phyloP scores from a whole-genome alignment of 176 grass and related monocot genomes.

The Bothriochloa decipiens region DNA sequence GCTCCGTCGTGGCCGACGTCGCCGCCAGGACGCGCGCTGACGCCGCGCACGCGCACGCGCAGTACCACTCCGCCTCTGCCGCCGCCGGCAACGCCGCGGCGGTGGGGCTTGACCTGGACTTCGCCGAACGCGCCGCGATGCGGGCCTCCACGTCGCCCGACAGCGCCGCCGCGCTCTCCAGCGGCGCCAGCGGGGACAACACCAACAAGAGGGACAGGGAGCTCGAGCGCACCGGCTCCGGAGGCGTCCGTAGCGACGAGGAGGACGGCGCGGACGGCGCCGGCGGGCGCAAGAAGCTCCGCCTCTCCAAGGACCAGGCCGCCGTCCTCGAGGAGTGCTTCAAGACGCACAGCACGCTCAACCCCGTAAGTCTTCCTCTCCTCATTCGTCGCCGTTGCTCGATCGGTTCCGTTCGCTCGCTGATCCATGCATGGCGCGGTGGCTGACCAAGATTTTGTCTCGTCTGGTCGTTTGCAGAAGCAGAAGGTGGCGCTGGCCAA shows the following conservation, averaged over 20 bases:
- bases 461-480: constrained; percentile 30
- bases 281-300: constrained; percentile 79
- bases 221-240: constrained; percentile 54
- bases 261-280: constrained; percentile 69
- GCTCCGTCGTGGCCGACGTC: constrained; percentile 37
- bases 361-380: constrained; percentile 54
- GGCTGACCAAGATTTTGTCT: constrained; percentile 5
- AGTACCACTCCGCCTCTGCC: too few species aligned
- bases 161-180: constrained; percentile 62
- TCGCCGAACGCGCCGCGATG: constrained; percentile 6
- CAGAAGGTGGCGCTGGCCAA: constrained; percentile 80
- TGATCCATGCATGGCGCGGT: not conserved
- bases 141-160: constrained; percentile 72
- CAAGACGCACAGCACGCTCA: constrained; percentile 98
- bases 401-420: too few species aligned
- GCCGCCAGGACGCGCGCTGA: not conserved
- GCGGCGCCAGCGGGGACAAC: constrained; percentile 45
- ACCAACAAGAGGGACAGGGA: constrained; percentile 28
- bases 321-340: constrained; percentile 95
- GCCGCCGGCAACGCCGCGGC: not conserved
- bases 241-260: constrained; percentile 62
- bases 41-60: not conserved
- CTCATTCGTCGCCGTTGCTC: not conserved
- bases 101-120: not conserved
- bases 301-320: constrained; percentile 90